Percentiles rank a stretch among this genome's conserved stretches.
Conservation (phyloP, 768 basidiomycete genomes). For the Termitomyces sp. region DNA sequence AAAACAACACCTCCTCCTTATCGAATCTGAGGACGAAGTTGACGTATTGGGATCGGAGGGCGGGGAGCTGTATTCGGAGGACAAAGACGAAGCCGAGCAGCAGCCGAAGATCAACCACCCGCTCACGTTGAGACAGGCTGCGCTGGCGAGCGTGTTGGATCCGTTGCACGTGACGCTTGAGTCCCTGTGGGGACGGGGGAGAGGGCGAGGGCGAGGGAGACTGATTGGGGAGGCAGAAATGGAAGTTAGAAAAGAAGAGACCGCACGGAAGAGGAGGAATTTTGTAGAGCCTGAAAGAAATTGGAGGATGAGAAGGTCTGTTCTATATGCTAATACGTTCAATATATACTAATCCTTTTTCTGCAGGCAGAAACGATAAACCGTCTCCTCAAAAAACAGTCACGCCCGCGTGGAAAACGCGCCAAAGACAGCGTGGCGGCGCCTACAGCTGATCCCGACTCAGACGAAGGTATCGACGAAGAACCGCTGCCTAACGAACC, state of each 20-base stretch:
- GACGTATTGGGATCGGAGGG: not conserved
- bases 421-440: constrained; percentile 18
- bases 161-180: constrained; percentile 62
- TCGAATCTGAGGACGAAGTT: constrained; percentile 35
- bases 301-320: constrained; percentile 80
- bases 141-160: constrained; percentile 64
- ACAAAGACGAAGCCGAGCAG: not conserved
- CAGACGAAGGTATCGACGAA: constrained; percentile 29
- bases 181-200: constrained; percentile 9
- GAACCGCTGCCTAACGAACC: constrained; percentile 5
- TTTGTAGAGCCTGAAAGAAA: constrained; percentile 79
- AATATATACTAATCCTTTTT: not conserved
- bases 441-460: constrained; percentile 23
- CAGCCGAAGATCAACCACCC: constrained; percentile 22
- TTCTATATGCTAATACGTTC: not conserved
- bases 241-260: constrained; percentile 63
- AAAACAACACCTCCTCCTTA: constrained; percentile 11
- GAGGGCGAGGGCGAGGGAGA: constrained; percentile 15
- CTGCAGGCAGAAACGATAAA: constrained; percentile 82
- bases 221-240: constrained; percentile 19
- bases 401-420: constrained; percentile 60
- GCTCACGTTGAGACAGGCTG: constrained; percentile 64
- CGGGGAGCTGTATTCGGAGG: not conserved
- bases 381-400: constrained; percentile 83
- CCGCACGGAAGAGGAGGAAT: constrained; percentile 76